phyloP scores from a whole-genome alignment of 2,329 filamentous ascomycete genomes.

The Arthrobotrys megalospora region DNA sequence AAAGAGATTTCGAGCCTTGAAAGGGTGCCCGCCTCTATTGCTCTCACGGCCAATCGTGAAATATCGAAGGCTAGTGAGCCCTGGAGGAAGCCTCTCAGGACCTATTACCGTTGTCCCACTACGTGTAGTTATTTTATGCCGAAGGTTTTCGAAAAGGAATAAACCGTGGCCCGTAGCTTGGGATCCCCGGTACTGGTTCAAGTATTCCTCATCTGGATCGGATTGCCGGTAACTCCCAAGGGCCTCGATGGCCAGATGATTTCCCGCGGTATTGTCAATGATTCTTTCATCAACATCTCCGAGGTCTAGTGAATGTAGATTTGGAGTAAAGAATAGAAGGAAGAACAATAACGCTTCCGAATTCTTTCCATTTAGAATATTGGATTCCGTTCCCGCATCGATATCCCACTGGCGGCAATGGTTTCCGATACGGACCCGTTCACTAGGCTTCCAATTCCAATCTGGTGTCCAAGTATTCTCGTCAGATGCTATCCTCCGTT shows the following conservation, averaged over 20 bases:
- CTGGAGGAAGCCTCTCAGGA: background rate
- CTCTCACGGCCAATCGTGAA: too few relatives aligned
- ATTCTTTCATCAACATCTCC: background rate
- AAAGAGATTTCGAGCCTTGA: background rate
- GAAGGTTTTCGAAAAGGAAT: constrained; percentile 21
- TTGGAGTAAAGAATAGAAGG: constrained; percentile 32
- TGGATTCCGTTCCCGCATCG: background rate
- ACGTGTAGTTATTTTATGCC: too few relatives aligned
- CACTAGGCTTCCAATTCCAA: constrained; percentile 12
- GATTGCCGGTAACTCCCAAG: background rate
- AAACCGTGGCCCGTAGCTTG: background rate
- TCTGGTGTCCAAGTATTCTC: constrained; percentile 7
- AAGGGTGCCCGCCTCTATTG: background rate
- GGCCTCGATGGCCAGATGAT: too few relatives aligned
- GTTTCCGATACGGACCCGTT: background rate
- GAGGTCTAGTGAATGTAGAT: constrained; percentile 16
- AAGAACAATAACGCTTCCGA: constrained; percentile 29
- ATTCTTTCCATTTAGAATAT: constrained; percentile 21
- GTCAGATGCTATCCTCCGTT: constrained; percentile 4
- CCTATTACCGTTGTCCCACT: background rate
- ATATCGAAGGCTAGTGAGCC: constrained; percentile 10
- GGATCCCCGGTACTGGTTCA: too few relatives aligned
- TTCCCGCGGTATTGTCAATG: too few relatives aligned
- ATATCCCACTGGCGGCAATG: background rate
- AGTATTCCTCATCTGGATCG: background rate